A percentile compares a stretch with the other conserved stretches of the same genome.
Evolutionary conservation across 2,329 filamentous ascomycete species (phyloP).

Genomic region (Cryphonectria carpinicola): DNA sequence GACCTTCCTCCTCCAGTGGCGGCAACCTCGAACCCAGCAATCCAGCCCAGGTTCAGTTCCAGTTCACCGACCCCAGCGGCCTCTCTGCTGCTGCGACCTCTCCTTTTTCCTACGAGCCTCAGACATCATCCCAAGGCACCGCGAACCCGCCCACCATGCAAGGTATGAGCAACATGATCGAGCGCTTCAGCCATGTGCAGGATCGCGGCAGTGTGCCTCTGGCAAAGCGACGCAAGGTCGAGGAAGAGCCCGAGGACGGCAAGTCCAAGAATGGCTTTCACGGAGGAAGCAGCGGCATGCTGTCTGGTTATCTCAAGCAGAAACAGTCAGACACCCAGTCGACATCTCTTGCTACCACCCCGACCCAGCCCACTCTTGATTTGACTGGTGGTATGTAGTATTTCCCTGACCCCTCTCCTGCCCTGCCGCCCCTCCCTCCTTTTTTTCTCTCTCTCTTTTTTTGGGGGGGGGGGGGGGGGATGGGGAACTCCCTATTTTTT

Average conservation of each 20-base stretch:
- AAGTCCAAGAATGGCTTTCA: conserved; percentile 46
- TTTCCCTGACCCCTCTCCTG: neutral
- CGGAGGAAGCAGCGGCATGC: conserved; percentile 56
- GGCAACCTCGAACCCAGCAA: conserved; percentile 33
- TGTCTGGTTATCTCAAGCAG: conserved; percentile 70
- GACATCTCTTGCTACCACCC: conserved; percentile 32
- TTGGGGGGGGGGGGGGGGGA: no score
- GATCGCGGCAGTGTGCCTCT: conserved; percentile 63
- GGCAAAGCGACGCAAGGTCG: conserved; percentile 67
- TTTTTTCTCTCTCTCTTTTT: neutral
- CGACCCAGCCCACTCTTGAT: conserved; percentile 51
- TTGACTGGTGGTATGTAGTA: conserved; percentile 54
- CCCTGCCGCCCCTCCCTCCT: neutral
- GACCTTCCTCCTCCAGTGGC: conserved; percentile 34
- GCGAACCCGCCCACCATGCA: conserved; percentile 29
- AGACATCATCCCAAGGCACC: conserved; percentile 5
- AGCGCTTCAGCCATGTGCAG: conserved; percentile 75
- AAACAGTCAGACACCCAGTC: conserved; percentile 51
- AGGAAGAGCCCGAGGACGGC: conserved; percentile 44
- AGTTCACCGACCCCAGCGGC: conserved; percentile 39
- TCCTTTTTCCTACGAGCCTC: conserved; percentile 16
- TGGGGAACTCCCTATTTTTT: conserved; percentile 31
- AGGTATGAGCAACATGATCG: conserved; percentile 67
- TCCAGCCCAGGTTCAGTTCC: conserved; percentile 41
- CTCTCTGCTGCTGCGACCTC: conserved; percentile 29